Percentiles rank a stretch among this genome's conserved stretches.
Evolutionary conservation across 495 filamentous ascomycete species (phyloP).

Genomic region (Penicillium angulare): DNA sequence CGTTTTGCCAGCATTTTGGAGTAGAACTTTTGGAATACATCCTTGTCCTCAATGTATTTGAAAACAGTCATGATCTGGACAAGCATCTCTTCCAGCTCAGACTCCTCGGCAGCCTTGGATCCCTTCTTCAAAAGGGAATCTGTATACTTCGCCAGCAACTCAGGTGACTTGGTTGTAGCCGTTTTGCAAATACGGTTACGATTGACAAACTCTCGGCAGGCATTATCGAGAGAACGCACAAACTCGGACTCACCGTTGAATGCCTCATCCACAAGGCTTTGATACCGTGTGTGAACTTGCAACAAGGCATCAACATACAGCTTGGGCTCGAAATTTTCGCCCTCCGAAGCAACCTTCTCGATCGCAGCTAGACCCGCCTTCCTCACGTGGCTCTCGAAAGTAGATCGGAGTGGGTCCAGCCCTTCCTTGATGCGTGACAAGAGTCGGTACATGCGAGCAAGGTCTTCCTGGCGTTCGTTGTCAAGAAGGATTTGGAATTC

Average conservation of each 20-base stretch:
- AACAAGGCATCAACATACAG: conserved; percentile 93
- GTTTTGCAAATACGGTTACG: conserved; percentile 92
- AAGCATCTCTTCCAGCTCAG: conserved; percentile 84
- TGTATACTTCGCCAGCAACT: conserved; percentile 94
- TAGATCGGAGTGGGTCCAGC: conserved; percentile 80
- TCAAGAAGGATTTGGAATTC: conserved; percentile 97
- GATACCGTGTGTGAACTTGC: conserved; percentile 91
- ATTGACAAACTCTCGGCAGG: conserved; percentile 97
- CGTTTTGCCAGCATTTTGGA: conserved; percentile 94
- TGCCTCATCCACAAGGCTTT: conserved; percentile 83
- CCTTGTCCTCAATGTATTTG: conserved; percentile 99
- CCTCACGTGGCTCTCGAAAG: conserved; percentile 90
- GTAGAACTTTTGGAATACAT: conserved; percentile 99
- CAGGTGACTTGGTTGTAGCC: conserved; percentile 87
- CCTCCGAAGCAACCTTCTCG: conserved; percentile 85
- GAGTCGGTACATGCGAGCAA: conserved; percentile 94
- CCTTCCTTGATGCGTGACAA: conserved; percentile 89
- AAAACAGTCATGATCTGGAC: conserved; percentile 99
- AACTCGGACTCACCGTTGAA: conserved; percentile 97
- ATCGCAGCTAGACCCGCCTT: conserved; percentile 85
- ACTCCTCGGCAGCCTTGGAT: conserved; percentile 84
- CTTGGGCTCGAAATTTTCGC: conserved; percentile 91
- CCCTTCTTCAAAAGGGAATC: conserved; percentile 92
- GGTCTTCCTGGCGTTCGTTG: conserved; percentile 90
- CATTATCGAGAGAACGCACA: conserved; percentile 93